Percentiles rank a stretch among this genome's conserved stretches.
Conservation (phyloP, 306 rosid species). For the Pterocarpus macrocarpus region DNA sequence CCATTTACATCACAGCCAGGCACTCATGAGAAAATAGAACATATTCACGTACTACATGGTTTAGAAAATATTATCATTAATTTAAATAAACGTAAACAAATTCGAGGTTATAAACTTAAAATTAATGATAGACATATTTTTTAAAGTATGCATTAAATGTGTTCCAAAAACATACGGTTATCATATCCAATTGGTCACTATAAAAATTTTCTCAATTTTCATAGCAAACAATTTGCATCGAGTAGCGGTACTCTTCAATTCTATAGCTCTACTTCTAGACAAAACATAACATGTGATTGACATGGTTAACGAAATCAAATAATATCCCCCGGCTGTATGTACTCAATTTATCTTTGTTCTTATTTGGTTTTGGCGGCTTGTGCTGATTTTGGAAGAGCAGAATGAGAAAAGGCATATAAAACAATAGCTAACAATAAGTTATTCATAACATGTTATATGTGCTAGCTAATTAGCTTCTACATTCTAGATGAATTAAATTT, state of each 20-base stretch:
- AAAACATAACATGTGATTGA: constrained; percentile 40
- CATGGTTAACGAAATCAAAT: neutral
- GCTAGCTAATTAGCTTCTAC: neutral
- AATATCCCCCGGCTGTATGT: neutral
- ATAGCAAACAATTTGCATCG: neutral
- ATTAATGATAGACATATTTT: no score
- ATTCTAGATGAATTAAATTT: neutral
- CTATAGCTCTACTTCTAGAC: constrained; percentile 11
- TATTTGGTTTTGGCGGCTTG: neutral
- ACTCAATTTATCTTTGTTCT: constrained; percentile 19
- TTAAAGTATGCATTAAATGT: neutral
- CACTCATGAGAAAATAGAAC: no score
- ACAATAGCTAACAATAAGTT: neutral
- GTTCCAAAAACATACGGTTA: neutral
- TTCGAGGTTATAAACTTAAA: neutral
- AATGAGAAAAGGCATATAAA: neutral
- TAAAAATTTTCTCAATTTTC: neutral
- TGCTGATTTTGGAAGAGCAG: neutral
- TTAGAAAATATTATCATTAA: no score
- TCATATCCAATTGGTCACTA: no score
- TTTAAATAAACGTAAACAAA: no score
- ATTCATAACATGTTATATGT: no score
- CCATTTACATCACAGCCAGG: no score
- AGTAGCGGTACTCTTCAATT: neutral
- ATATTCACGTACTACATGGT: no score